Evolutionary conservation across 495 filamentous ascomycete genomes (phyloP).

Genomic region (Podospora pseudoanserina): DNA sequence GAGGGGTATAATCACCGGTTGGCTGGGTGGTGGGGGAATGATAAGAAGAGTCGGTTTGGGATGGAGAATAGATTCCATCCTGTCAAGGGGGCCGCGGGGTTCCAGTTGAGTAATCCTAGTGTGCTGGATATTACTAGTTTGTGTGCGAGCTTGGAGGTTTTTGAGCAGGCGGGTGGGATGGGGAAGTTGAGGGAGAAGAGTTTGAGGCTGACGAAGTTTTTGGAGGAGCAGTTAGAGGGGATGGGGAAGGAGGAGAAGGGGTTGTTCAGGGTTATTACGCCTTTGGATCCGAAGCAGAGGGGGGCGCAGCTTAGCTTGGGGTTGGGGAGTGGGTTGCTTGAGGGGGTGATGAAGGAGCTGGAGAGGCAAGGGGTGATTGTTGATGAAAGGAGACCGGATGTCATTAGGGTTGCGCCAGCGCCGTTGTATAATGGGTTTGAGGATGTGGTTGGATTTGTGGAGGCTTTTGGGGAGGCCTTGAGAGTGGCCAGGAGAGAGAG

Average conservation of each 20-base stretch:
- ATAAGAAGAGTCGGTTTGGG: slow-evolving; percentile 68
- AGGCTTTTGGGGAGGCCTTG: slow-evolving; percentile 57
- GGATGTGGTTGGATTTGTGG: slow-evolving; percentile 75
- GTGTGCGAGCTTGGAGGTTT: slow-evolving; percentile 73
- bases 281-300: slow-evolving; percentile 62
- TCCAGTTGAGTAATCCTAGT: slow-evolving; percentile 66
- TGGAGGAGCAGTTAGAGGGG: slow-evolving; percentile 63
- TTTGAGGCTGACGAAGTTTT: slow-evolving; percentile 69
- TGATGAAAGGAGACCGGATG: slow-evolving; percentile 86
- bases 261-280: slow-evolving; percentile 78
- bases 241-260: slow-evolving; percentile 41
- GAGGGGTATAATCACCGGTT: slow-evolving; percentile 54
- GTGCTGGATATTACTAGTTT: slow-evolving; percentile 67
- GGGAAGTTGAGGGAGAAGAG: slow-evolving; percentile 68
- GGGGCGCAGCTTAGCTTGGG: slow-evolving; percentile 84
- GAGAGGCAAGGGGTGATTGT: slow-evolving; percentile 71
- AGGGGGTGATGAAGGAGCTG: slow-evolving; percentile 62
- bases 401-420: slow-evolving; percentile 86
- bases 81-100: slow-evolving; percentile 63
- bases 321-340: slow-evolving; percentile 64
- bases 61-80: slow-evolving; percentile 81
- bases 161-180: slow-evolving; percentile 67
- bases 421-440: slow-evolving; percentile 83
- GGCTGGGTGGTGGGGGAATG: slow-evolving; percentile 88
- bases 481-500: slow-evolving; percentile 24